Evolutionary conservation across 2,329 filamentous ascomycete species (phyloP).

Genomic region (Neonectria ditissima): DNA sequence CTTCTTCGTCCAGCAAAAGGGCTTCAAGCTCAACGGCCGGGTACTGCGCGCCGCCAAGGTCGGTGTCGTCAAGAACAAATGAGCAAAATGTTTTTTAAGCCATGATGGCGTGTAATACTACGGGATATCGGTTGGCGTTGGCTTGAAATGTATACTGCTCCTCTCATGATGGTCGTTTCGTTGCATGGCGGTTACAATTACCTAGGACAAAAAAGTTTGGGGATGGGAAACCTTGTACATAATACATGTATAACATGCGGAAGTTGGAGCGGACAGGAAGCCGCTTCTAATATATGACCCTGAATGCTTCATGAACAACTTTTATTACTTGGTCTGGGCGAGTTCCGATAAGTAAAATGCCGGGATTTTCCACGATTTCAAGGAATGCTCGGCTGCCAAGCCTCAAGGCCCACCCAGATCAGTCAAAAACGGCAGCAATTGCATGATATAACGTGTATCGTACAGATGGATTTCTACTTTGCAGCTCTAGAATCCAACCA

Average conservation of each 20-base stretch:
- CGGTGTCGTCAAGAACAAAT: conserved; percentile 89
- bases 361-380: too few relatives aligned
- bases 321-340: conserved; percentile 4
- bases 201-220: conserved; percentile 36
- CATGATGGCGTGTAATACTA: conserved; percentile 50
- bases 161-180: conserved; percentile 55
- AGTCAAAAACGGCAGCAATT: neutral
- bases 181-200: conserved; percentile 45
- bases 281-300: conserved; percentile 19
- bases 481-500: neutral
- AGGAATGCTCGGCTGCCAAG: neutral
- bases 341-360: neutral
- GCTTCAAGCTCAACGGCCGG: conserved; percentile 92
- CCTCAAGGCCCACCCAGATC: neutral
- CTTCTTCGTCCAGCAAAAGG: conserved; percentile 94
- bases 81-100: conserved; percentile 41
- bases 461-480: neutral
- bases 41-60: conserved; percentile 94
- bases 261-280: conserved; percentile 17
- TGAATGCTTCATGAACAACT: conserved; percentile 22
- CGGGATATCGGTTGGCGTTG: conserved; percentile 50
- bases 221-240: conserved; percentile 40
- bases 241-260: conserved; percentile 42
- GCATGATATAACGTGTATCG: neutral
- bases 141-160: conserved; percentile 58